Evolutionary conservation across 2,329 filamentous ascomycete species (phyloP).

Genomic region (Alternaria gaisen): DNA sequence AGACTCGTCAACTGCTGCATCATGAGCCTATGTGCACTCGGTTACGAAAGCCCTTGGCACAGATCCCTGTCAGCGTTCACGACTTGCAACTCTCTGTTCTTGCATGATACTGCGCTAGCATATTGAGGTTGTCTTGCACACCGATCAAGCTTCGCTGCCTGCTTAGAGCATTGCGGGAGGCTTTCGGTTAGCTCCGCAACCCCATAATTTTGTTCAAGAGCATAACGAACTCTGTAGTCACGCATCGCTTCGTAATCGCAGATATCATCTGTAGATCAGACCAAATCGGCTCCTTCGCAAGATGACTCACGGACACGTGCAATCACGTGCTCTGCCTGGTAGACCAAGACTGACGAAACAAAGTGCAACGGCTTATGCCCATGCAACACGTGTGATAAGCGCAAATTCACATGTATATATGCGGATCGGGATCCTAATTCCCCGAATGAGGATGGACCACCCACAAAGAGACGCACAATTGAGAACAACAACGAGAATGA

Average conservation of each 20-base stretch:
- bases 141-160: neutral
- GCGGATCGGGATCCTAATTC: conserved; percentile 46
- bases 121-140: neutral
- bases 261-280: neutral
- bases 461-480: conserved; percentile 43
- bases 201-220: neutral
- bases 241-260: neutral
- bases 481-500: conserved; percentile 30
- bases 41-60: neutral
- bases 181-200: neutral
- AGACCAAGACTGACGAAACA: conserved; percentile 18
- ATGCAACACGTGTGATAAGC: conserved; percentile 67
- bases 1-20: conserved; percentile 6
- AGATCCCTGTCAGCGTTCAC: neutral
- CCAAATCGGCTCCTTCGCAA: neutral
- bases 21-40: neutral
- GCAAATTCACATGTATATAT: conserved; percentile 53
- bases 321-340: neutral
- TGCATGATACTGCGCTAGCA: neutral
- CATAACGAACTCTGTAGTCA: neutral
- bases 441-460: conserved; percentile 51
- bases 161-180: neutral
- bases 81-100: neutral
- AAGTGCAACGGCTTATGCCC: conserved; percentile 68
- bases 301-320: neutral